phyloP scores from a whole-genome alignment of 2,329 filamentous ascomycete species.

The Sporothrix variecibatus region DNA sequence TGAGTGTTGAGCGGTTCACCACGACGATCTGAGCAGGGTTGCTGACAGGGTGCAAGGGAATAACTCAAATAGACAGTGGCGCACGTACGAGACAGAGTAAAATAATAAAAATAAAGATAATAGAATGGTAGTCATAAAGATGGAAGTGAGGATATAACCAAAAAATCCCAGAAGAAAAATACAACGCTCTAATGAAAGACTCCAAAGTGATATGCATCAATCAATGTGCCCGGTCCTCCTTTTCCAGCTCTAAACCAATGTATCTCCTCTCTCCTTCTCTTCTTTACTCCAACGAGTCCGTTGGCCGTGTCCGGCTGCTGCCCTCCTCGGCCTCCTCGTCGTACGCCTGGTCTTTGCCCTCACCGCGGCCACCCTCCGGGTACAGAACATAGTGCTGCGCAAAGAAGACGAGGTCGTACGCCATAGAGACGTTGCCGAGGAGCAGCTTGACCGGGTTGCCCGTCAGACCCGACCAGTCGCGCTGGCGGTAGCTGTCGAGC shows the following conservation, averaged over 20 bases:
- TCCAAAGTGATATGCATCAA: neutral
- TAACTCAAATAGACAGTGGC: neutral
- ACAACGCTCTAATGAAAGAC: neutral
- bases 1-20: neutral
- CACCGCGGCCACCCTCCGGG: slow-evolving; percentile 38
- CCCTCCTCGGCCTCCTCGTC: neutral
- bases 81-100: neutral
- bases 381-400: slow-evolving; percentile 87
- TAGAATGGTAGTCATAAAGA: neutral
- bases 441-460: slow-evolving; percentile 91
- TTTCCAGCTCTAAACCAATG: neutral
- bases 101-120: no score
- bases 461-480: slow-evolving; percentile 86
- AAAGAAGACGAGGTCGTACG: slow-evolving; percentile 87
- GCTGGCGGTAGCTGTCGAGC: slow-evolving; percentile 81
- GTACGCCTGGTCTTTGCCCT: neutral
- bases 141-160: neutral
- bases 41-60: neutral
- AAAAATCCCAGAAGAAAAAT: neutral
- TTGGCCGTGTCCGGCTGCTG: neutral
- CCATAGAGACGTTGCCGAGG: slow-evolving; percentile 79
- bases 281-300: neutral
- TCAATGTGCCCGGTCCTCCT: neutral
- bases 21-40: neutral
- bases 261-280: neutral